phyloP scores from a whole-genome alignment of 2,329 filamentous ascomycete genomes.

The Penicillium expansum region DNA sequence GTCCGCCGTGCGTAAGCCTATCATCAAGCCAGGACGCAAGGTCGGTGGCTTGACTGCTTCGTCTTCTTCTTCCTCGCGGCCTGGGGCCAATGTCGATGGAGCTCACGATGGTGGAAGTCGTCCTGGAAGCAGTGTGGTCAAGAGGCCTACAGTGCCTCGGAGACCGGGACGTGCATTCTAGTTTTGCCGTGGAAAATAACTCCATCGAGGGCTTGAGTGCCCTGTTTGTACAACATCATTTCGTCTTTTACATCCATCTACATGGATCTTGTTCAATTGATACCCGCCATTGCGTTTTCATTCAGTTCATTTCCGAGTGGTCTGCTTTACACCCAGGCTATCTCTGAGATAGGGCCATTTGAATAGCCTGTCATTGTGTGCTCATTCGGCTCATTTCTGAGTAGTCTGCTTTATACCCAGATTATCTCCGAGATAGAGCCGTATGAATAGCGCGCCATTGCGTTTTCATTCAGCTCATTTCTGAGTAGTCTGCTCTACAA shows the following conservation, averaged over 20 bases:
- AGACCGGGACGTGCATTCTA: conserved; percentile 38
- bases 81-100: conserved; percentile 15
- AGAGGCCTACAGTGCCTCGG: conserved; percentile 36
- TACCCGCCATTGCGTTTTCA: conserved; percentile 9
- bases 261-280: conserved; percentile 5
- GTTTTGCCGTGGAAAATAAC: background rate
- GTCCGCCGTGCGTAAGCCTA: conserved; percentile 37
- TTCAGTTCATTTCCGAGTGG: background rate
- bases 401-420: background rate
- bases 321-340: too few species aligned
- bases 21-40: conserved; percentile 27
- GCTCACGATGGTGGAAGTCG: conserved; percentile 6
- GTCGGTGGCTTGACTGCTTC: conserved; percentile 32
- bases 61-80: conserved; percentile 25
- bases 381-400: background rate
- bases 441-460: background rate
- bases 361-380: background rate
- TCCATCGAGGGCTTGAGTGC: background rate
- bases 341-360: too few species aligned
- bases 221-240: conserved; percentile 1
- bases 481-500: background rate
- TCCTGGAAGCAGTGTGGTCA: conserved; percentile 39
- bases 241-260: conserved; percentile 1
- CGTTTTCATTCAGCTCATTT: background rate
- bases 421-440: background rate